These are phyloP conservation scores for Aspergillus nidulans DNA, from an alignment of 495 filamentous ascomycete species.

Conservation along the genomic window DNA sequence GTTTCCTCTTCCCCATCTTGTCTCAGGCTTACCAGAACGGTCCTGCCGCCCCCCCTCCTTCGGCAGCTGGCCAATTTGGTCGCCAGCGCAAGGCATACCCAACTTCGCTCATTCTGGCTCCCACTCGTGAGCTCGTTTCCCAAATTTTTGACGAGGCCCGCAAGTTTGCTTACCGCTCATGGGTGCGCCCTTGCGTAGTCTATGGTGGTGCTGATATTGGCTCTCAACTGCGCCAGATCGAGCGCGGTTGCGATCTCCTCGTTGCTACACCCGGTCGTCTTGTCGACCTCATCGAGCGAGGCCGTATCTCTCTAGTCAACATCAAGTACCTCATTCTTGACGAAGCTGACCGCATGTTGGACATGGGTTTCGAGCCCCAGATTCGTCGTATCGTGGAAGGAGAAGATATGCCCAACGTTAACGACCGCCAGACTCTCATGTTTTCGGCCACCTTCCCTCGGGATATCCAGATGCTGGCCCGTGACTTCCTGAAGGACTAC, in stretches of 20 bases:
- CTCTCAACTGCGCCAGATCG: slow-evolving; percentile 92
- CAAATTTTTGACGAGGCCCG: slow-evolving; percentile 98
- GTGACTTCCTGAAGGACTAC: slow-evolving; percentile 97
- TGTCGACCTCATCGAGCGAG: slow-evolving; percentile 96
- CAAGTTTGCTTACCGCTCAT: slow-evolving; percentile 97
- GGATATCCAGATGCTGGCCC: slow-evolving; percentile 97
- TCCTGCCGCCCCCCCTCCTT: slow-evolving; percentile 62
- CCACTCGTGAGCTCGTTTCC: slow-evolving; percentile 95
- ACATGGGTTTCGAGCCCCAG: slow-evolving; percentile 99
- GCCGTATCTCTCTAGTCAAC: slow-evolving; percentile 90
- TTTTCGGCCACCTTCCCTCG: slow-evolving; percentile 98
- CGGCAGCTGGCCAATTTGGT: slow-evolving; percentile 55
- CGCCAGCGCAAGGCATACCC: slow-evolving; percentile 93
- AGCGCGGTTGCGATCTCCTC: slow-evolving; percentile 94
- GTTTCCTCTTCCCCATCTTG: slow-evolving; percentile 97
- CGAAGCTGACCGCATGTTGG: slow-evolving; percentile 99
- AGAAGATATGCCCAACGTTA: slow-evolving; percentile 89
- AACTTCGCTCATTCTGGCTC: slow-evolving; percentile 90
- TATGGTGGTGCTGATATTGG: slow-evolving; percentile 99
- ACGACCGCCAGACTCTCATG: slow-evolving; percentile 94
- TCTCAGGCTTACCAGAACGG: slow-evolving; percentile 92
- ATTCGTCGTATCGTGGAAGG: slow-evolving; percentile 97
- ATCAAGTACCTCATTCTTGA: slow-evolving; percentile 99
- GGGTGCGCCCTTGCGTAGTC: slow-evolving; percentile 96
- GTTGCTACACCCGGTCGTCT: slow-evolving; percentile 96